Base-by-base conservation (phyloP, 768 basidiomycete genomes). In the Mycena olivaceomarginata region DNA sequence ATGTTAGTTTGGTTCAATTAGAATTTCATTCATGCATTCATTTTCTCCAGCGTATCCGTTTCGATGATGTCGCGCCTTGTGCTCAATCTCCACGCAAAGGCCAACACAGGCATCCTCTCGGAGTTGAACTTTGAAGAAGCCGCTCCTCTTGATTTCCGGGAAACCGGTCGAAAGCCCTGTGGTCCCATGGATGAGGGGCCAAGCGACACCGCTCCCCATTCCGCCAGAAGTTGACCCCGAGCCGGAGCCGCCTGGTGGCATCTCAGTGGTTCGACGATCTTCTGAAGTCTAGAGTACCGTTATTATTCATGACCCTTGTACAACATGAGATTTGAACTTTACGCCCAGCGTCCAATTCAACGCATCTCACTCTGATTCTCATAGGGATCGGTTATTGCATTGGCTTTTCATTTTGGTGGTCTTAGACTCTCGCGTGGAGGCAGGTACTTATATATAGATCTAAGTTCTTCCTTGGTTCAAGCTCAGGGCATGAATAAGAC, bases 41-140 rank as follows among this genome's bases (percentile, higher is more conserved):
- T 39, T 40, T 16, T 37, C 31, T 9, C 13, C 59, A 60, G 60
- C 18, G 60, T 62, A 18, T 62, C 60, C 18, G 39, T 62, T 37
- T 62, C 60, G 39, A 62, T 62, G 60, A 62, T 62, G 60, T 62
- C 60, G 39, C 60, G 60, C 60, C 60, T 62, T 39, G n/a, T 62
- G 60, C 60, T 62, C 60, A 62, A 62, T 18, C 60, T 62, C 39
- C 39, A 62, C 18, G 60, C 37, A 40, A 62, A 20, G 39, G 60
- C 60, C 60, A 62, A 62, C 39, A 40, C 60, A 18, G 60, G 60
- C 60, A 40, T 62, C 60, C 39, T 62, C 60, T 62, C 39, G 60
- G 37, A 62, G 60, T 18, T 62, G 57, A 59, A 59, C 59, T 59
- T 59, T 13, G 37, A 62, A 18, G 39, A 39, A 40, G 13, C 60